Percentiles rank a stretch among this genome's conserved stretches.
These are phyloP conservation scores for Podosphaera xanthii DNA, from an alignment of 2,329 filamentous ascomycete species.

Conservation along the genomic window DNA sequence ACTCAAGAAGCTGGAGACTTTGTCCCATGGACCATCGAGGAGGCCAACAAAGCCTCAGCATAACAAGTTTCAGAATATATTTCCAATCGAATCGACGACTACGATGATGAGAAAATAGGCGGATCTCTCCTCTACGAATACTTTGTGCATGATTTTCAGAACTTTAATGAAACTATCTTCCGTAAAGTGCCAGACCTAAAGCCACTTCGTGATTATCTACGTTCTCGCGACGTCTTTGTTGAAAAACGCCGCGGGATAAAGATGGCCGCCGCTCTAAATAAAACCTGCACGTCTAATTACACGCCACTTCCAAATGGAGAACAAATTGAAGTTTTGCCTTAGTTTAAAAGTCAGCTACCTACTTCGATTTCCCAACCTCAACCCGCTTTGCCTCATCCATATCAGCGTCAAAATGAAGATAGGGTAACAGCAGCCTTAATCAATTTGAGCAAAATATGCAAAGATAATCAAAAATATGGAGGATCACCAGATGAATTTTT, in stretches of 20 bases:
- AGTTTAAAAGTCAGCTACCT: background rate
- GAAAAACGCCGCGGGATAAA: background rate
- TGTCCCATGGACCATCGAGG: conserved; percentile 11
- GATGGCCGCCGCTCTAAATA: background rate
- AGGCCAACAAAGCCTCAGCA: background rate
- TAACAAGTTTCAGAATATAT: background rate
- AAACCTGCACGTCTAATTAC: background rate
- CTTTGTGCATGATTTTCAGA: background rate
- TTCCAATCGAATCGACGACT: background rate
- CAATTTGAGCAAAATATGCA: background rate
- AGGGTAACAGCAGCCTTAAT: background rate
- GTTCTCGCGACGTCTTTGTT: background rate
- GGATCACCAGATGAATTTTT: background rate
- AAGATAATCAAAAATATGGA: background rate
- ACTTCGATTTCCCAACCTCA: conserved; percentile 11
- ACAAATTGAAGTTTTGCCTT: background rate
- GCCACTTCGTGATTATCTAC: background rate
- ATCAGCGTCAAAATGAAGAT: background rate
- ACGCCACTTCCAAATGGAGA: background rate
- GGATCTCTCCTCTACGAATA: background rate
- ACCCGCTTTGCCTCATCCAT: background rate
- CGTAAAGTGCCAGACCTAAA: background rate
- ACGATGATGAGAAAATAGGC: background rate
- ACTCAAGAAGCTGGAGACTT: background rate
- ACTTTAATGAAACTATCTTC: background rate